phyloP scores from a whole-genome alignment of 2,329 filamentous ascomycete species.

The Chaetomiaceae sp. region DNA sequence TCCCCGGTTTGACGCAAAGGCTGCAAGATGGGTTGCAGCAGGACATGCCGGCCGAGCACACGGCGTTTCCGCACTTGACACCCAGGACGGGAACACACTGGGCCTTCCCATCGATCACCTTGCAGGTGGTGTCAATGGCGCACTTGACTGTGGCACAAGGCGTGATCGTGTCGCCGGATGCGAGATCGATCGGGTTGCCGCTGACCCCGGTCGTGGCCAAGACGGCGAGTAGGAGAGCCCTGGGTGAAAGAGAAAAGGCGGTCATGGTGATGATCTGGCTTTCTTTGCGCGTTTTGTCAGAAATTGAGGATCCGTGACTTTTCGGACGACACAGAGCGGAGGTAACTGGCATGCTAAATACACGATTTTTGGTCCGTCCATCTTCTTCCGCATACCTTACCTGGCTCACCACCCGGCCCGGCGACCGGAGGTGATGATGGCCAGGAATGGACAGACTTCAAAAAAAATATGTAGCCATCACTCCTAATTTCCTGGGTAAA shows the following conservation, averaged over 20 bases:
- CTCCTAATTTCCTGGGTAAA: constrained; percentile 4
- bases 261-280: constrained; percentile 5
- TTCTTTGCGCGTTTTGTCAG: background rate
- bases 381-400: too few relatives aligned
- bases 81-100: constrained; percentile 12
- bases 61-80: constrained; percentile 15
- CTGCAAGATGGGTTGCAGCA: constrained; percentile 27
- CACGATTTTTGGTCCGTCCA: background rate
- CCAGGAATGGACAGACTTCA: background rate
- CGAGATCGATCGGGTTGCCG: constrained; percentile 16
- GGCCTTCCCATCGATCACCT: constrained; percentile 17
- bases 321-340: background rate
- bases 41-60: constrained; percentile 16
- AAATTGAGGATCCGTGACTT: background rate
- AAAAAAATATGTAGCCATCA: background rate
- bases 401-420: background rate
- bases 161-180: constrained; percentile 1
- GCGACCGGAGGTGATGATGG: background rate
- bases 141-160: constrained; percentile 19
- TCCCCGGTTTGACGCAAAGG: constrained; percentile 21
- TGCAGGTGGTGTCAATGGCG: constrained; percentile 14
- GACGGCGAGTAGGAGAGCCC: constrained; percentile 13
- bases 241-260: constrained; percentile 1
- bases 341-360: constrained; percentile 7
- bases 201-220: constrained; percentile 11